Evolutionary conservation across 139 green algal genomes (phyloP).

Genomic region (Coccomyxa sp.): DNA sequence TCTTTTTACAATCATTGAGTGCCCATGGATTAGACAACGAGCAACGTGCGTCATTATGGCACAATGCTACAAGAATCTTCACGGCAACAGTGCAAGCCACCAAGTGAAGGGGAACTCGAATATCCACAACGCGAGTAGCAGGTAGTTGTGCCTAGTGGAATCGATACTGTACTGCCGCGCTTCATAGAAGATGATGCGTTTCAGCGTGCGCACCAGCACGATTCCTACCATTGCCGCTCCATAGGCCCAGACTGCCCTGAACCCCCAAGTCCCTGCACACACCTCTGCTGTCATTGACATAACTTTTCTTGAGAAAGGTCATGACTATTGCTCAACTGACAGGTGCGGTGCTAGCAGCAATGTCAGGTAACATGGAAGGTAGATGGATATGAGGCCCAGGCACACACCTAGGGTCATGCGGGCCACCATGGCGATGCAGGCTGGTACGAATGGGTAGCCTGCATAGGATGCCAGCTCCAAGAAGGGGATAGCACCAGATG

Average conservation of each 20-base stretch:
- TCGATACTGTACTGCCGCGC: conserved; percentile 61
- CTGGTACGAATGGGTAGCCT: conserved; percentile 74
- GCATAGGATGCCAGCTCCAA: conserved; percentile 82
- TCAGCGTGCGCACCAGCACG: conserved; percentile 93
- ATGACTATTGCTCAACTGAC: background rate
- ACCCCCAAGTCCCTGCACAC: conserved; percentile 48
- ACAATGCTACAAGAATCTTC: too few species aligned
- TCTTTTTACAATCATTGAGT: too few species aligned
- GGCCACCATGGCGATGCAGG: conserved; percentile 29
- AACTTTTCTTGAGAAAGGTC: background rate
- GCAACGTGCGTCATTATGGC: too few species aligned
- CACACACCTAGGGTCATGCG: background rate
- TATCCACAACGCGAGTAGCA: conserved; percentile 72
- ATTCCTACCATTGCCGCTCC: conserved; percentile 69
- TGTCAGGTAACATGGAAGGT: background rate
- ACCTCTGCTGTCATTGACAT: background rate
- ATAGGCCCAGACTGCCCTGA: conserved; percentile 68
- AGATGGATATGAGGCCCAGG: background rate
- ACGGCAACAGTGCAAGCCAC: conserved; percentile 8
- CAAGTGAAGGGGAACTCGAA: conserved; percentile 75
- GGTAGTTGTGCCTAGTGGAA: conserved; percentile 75
- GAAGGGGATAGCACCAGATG: conserved; percentile 61
- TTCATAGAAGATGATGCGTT: conserved; percentile 85
- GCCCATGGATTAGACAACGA: too few species aligned
- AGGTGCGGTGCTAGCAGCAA: background rate